Evolutionary conservation across 306 rosid genomes (phyloP), one percentile per base, ranked within the genome.

Genomic region (Cercis canadensis): DNA sequence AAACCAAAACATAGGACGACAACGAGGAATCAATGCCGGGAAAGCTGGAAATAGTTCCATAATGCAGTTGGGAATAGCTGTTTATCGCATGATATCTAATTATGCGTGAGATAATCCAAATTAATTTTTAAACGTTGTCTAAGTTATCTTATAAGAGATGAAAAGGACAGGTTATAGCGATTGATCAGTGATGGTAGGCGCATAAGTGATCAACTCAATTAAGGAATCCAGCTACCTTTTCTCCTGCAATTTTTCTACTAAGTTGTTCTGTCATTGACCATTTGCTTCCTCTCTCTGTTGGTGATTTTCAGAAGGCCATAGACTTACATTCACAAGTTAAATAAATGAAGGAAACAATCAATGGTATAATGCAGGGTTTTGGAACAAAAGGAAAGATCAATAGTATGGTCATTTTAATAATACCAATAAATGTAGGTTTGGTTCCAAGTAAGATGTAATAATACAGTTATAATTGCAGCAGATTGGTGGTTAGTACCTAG

Each of bases 11-110:
- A 47, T 78, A 37, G 39, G 76, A 66, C 69, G 80, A 76, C 85
- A 86, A 66, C 29, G 88, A 90, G 92, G 90, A 86, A 87, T 82
- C 75, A 59, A 18, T 79, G 97, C 88, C 97, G 86, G 85, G 50
- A 84, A 87, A 76, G 81, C 80, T 69, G 92, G 90, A 75, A 72
- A 12, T 74, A 24, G 68, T 34, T n/a, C 39, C 5, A 12, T 32
- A 14, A 16, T 67, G 65, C 77, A 81, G 73, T 75, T 70, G 80
- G 61, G 59, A 78, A 62, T 78, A 81, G 78, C 81, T 78, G 81
- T 82, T 53, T 40, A 49, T 46, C 69, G 47, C 64, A 34, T 69
- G 32, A 39, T 64, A 21, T 29, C 13, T 74, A 77, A 58, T 67
- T 5, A 66, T 66, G 65, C 56, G 19, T 36, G 57, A 55, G 4